phyloP scores from a whole-genome alignment of 1,139 yeast genomes.

The Magnusiomyces fungicola region DNA sequence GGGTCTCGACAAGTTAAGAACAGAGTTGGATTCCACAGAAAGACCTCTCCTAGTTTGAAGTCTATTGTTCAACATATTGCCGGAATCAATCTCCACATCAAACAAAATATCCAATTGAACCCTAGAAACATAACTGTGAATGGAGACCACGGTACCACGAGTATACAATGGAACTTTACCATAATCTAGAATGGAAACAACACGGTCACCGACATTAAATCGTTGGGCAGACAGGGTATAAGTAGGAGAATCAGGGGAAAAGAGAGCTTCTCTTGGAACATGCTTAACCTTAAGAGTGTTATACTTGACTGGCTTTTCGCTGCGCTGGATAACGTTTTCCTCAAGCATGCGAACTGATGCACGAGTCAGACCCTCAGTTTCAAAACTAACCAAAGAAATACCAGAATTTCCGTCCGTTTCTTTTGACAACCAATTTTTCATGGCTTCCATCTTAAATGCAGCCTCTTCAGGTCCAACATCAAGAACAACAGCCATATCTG shows the following conservation, averaged over 20 bases:
- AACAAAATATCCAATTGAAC: slow-evolving; percentile 65
- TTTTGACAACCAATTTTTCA: slow-evolving; percentile 41
- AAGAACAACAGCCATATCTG: slow-evolving; percentile 37
- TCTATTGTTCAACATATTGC: slow-evolving; percentile 73
- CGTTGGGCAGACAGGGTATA: slow-evolving; percentile 67
- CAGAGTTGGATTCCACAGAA: slow-evolving; percentile 71
- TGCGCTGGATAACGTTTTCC: slow-evolving; percentile 43
- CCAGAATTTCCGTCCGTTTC: slow-evolving; percentile 40
- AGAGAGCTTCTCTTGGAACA: slow-evolving; percentile 78
- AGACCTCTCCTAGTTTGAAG: slow-evolving; percentile 74
- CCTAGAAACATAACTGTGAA: slow-evolving; percentile 52
- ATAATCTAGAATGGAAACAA: slow-evolving; percentile 73
- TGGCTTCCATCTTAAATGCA: slow-evolving; percentile 30
- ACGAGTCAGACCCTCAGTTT: slow-evolving; percentile 70
- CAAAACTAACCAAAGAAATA: slow-evolving; percentile 62
- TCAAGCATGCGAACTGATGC: slow-evolving; percentile 66
- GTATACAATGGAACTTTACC: slow-evolving; percentile 87
- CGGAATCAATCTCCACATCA: slow-evolving; percentile 77
- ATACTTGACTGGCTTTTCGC: slow-evolving; percentile 19
- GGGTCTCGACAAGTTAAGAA: slow-evolving; percentile 65
- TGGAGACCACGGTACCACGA: slow-evolving; percentile 86
- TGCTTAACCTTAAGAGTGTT: slow-evolving; percentile 50
- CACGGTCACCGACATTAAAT: slow-evolving; percentile 84
- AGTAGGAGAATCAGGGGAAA: slow-evolving; percentile 68
- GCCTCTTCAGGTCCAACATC: slow-evolving; percentile 38